Evolutionary conservation across 306 rosid species (phyloP), one percentile per base, ranked within the genome.

Genomic region (Vigna trinervia): DNA sequence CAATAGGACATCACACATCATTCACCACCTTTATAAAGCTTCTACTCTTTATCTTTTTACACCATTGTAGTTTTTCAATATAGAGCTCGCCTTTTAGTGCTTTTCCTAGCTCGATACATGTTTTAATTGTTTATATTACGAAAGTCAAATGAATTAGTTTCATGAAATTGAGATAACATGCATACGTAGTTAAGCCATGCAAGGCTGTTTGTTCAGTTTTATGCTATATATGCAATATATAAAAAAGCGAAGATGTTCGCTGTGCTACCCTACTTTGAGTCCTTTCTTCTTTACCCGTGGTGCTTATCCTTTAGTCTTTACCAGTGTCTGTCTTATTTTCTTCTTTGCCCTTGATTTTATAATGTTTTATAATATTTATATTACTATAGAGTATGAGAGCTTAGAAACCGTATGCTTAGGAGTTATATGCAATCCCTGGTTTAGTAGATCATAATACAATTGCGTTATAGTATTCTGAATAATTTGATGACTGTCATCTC

Each of bases 221-320:
- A 22, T 23, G 38, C 60, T 20, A 48, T 69, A 48, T 78, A 39
- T 36, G 10, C 19, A 17, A 17, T 17, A 32, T 45, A 23, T 51
- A 64, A 64, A 64, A 19, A 38, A 47, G 51, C 51, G 4, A 11
- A 77, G 75, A 77, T 36, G 1, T 57, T 43, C 61, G 26, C 1
- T 22, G 47, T 30, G 20, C 54, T 45, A 28, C 76, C 9, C 81
- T 26, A 53, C 68, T 67, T 54, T 68, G 28, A 17, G 50, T 78
- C 62, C 19, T 58, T 69, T 69, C 61, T 68, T 58, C 61, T 67
- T 43, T 68, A 15, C 8, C 13, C 14, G 12, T 57, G 68, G 38
- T 32, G 61, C 23, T 0, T 57, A 30, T 78, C 45, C 68, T 38
- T 65, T 12, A 20, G 23, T 51, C 9, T 53, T 53, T 77, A 12